Conservation (phyloP, 352 stramenopile species). For the Pythium myriotylum region DNA sequence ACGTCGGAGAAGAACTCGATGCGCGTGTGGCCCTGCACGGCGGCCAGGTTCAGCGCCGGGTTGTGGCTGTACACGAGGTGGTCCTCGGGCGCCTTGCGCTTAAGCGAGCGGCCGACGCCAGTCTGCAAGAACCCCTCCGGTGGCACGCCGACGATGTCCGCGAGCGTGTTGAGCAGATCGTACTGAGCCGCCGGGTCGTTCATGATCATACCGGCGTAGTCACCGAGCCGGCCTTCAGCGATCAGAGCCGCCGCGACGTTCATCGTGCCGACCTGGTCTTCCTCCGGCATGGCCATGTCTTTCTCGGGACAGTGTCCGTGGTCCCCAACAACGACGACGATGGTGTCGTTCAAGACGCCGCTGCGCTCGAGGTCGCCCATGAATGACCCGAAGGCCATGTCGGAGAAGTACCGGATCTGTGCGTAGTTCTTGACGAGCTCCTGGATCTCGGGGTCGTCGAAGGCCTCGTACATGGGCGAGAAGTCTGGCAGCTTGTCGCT, state of each 20-base stretch:
- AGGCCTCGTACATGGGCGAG: constrained; percentile 39
- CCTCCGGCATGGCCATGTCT: constrained; percentile 47
- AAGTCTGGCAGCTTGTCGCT: constrained; percentile 41
- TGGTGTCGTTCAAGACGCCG: constrained; percentile 65
- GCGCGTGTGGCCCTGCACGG: constrained; percentile 50
- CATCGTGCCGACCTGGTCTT: constrained; percentile 49
- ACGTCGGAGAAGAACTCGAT: constrained; percentile 60
- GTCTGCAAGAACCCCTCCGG: constrained; percentile 54
- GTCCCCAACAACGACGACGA: constrained; percentile 66
- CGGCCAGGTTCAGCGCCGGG: constrained; percentile 52
- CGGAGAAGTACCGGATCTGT: constrained; percentile 68
- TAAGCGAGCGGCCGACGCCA: constrained; percentile 59
- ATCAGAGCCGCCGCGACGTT: constrained; percentile 57
- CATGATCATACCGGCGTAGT: constrained; percentile 39
- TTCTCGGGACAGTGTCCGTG: constrained; percentile 61
- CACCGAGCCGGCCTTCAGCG: constrained; percentile 49
- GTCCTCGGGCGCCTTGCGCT: constrained; percentile 39
- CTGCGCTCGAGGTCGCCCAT: constrained; percentile 55
- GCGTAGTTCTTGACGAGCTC: constrained; percentile 60
- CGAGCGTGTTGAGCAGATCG: constrained; percentile 69
- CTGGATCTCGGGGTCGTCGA: constrained; percentile 36
- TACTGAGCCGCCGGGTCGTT: constrained; percentile 49
- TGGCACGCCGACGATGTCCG: constrained; percentile 64
- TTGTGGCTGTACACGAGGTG: constrained; percentile 61
- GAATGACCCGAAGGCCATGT: constrained; percentile 60